Evolutionary conservation across 352 stramenopile species (phyloP).

Genomic region (Phytophthora sp.): DNA sequence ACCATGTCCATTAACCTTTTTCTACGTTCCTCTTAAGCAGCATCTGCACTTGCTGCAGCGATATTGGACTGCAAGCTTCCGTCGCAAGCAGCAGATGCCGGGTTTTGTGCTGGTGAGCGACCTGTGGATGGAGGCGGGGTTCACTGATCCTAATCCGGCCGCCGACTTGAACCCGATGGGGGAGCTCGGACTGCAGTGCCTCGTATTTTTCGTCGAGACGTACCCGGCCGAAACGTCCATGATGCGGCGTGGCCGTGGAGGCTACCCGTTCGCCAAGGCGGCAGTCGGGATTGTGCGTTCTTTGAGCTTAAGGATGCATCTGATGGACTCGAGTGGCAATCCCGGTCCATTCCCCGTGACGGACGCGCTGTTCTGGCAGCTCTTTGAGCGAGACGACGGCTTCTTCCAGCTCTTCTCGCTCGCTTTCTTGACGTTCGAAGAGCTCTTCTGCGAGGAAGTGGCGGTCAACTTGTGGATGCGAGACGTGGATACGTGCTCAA

Average conservation of each 20-base stretch:
- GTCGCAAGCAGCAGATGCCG: constrained; percentile 39
- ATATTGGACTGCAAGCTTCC: constrained; percentile 63
- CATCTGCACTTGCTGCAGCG: constrained; percentile 64
- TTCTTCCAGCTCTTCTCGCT: constrained; percentile 72
- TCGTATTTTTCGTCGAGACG: constrained; percentile 74
- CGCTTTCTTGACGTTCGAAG: constrained; percentile 68
- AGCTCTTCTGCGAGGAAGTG: constrained; percentile 69
- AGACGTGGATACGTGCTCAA: constrained; percentile 40
- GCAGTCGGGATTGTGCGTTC: constrained; percentile 56
- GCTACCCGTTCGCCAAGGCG: constrained; percentile 72
- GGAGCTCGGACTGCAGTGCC: constrained; percentile 63
- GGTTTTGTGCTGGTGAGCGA: constrained; percentile 50
- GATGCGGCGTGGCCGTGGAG: constrained; percentile 62
- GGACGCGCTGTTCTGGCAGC: constrained; percentile 66
- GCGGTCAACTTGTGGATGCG: constrained; percentile 40
- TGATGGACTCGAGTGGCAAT: constrained; percentile 51
- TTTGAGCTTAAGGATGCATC: constrained; percentile 52
- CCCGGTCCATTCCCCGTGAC: constrained; percentile 57
- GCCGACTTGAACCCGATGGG: constrained; percentile 62
- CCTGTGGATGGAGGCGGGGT: constrained; percentile 58
- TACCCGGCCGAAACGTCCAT: constrained; percentile 64
- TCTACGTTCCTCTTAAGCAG: constrained; percentile 26
- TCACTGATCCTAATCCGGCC: constrained; percentile 56
- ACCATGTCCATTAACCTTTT: constrained; percentile 8
- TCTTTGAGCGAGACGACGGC: constrained; percentile 53